A percentile compares a stretch with the other conserved stretches of the same genome.
These are phyloP conservation scores for Fomitopsis schrenkii DNA, from an alignment of 1,284 basidiomycete genomes.

Conservation along the genomic window DNA sequence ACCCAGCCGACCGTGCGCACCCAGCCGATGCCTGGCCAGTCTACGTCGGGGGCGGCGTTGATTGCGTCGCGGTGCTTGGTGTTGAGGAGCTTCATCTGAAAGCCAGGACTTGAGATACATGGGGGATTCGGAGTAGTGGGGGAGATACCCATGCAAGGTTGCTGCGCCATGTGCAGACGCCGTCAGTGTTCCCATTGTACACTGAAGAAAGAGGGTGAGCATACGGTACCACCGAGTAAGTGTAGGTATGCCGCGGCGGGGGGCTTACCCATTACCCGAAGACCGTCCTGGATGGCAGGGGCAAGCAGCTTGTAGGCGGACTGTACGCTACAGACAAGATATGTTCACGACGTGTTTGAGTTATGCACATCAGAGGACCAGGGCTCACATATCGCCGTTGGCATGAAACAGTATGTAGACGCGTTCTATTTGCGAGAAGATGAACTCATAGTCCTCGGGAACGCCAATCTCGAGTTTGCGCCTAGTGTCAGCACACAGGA, in stretches of 20 bases:
- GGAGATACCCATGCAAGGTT: slow-evolving; percentile 4
- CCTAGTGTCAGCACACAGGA: neutral
- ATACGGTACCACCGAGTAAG: neutral
- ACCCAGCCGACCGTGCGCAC: neutral
- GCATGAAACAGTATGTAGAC: neutral
- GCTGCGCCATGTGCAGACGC: slow-evolving; percentile 8
- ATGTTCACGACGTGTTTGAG: too few species aligned
- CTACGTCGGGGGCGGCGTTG: slow-evolving; percentile 2
- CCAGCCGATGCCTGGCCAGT: slow-evolving; percentile 8
- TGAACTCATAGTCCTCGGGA: neutral
- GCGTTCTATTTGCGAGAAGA: neutral
- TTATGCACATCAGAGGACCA: too few species aligned
- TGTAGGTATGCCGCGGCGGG: too few species aligned
- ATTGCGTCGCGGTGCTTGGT: slow-evolving; percentile 1
- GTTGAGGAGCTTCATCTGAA: slow-evolving; percentile 4
- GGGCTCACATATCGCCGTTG: slow-evolving; percentile 5
- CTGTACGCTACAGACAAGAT: neutral
- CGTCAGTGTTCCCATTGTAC: slow-evolving; percentile 5
- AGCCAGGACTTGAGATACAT: neutral
- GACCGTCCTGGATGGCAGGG: slow-evolving; percentile 4
- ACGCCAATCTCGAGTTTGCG: slow-evolving; percentile 1
- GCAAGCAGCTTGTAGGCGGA: slow-evolving; percentile 3
- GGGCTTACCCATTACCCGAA: slow-evolving; percentile 5
- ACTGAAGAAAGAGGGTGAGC: neutral
- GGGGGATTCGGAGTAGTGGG: neutral